Conservation (phyloP, 805 yeast species). For the Ogataea dorogensis region DNA sequence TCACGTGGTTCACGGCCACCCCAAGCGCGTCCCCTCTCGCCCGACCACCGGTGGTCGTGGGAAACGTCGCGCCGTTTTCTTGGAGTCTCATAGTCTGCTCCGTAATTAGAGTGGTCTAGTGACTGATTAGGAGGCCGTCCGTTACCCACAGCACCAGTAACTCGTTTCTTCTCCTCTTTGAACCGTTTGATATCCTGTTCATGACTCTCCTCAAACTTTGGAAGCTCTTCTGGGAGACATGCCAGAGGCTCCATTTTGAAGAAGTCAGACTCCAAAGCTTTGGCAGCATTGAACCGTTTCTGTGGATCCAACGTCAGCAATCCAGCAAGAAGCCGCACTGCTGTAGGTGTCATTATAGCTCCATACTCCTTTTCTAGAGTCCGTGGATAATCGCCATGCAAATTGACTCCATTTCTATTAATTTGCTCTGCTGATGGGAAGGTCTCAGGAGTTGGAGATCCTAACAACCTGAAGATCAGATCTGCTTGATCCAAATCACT, state of each 20-base stretch:
- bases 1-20: slow-evolving; percentile 5
- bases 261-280: slow-evolving; percentile 69
- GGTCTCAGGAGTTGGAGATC: slow-evolving; percentile 62
- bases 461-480: slow-evolving; percentile 74
- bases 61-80: slow-evolving; percentile 9
- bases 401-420: slow-evolving; percentile 50
- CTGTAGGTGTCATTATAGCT: slow-evolving; percentile 35
- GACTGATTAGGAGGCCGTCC: slow-evolving; percentile 18
- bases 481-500: slow-evolving; percentile 88
- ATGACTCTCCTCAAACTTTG: slow-evolving; percentile 81
- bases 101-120: slow-evolving; percentile 20
- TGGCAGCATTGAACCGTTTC: slow-evolving; percentile 72
- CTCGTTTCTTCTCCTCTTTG: slow-evolving; percentile 37
- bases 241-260: slow-evolving; percentile 71
- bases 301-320: slow-evolving; percentile 69
- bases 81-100: slow-evolving; percentile 12
- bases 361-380: slow-evolving; percentile 51
- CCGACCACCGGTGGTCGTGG: slow-evolving; percentile 8
- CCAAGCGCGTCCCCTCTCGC: slow-evolving; percentile 7
- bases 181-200: slow-evolving; percentile 74
- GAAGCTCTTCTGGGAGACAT: slow-evolving; percentile 49
- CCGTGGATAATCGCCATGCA: slow-evolving; percentile 33
- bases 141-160: slow-evolving; percentile 2
- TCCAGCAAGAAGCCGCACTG: slow-evolving; percentile 56
- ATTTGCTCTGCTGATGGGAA: slow-evolving; percentile 63